Conservation (phyloP, 768 basidiomycete species). For the Podaxis sp. region DNA sequence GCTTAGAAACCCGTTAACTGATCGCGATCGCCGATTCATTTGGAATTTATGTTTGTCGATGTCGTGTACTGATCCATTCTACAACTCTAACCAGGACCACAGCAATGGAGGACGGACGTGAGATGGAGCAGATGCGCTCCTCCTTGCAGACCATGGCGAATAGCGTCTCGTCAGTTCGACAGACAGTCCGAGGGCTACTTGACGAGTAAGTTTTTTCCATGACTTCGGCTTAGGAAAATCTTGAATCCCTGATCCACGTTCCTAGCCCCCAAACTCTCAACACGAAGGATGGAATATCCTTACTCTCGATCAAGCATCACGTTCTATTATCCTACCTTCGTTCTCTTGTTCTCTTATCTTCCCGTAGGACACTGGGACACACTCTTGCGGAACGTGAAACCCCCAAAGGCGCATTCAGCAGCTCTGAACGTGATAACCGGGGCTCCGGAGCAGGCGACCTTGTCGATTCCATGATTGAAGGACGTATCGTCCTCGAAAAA, state of each 20-base stretch:
- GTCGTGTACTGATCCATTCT: slow-evolving; percentile 9
- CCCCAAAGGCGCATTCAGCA: slow-evolving; percentile 51
- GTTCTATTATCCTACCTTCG: slow-evolving; percentile 84
- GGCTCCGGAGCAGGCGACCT: slow-evolving; percentile 69
- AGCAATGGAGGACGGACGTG: slow-evolving; percentile 22
- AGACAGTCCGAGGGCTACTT: slow-evolving; percentile 50
- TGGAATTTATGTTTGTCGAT: slow-evolving; percentile 18
- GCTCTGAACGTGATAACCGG: slow-evolving; percentile 46
- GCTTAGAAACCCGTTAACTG: slow-evolving; percentile 56
- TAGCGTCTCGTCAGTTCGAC: slow-evolving; percentile 60
- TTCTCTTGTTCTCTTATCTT: slow-evolving; percentile 69
- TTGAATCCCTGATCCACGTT: slow-evolving; percentile 16
- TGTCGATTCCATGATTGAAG: slow-evolving; percentile 77
- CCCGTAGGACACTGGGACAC: slow-evolving; percentile 70
- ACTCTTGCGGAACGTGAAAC: slow-evolving; percentile 50
- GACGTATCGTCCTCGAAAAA: slow-evolving; percentile 86
- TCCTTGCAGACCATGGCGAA: slow-evolving; percentile 55
- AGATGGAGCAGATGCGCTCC: slow-evolving; percentile 24
- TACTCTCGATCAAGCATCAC: slow-evolving; percentile 86
- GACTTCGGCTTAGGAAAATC: neutral
- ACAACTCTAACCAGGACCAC: slow-evolving; percentile 14
- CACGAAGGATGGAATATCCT: slow-evolving; percentile 80
- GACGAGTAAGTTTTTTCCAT: slow-evolving; percentile 45
- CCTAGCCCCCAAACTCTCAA: slow-evolving; percentile 35
- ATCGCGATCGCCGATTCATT: slow-evolving; percentile 17